Evolutionary conservation across 176 grass and related monocot genomes (phyloP), one percentile per base, ranked within the genome.

Genomic region (Pharus latifolius): DNA sequence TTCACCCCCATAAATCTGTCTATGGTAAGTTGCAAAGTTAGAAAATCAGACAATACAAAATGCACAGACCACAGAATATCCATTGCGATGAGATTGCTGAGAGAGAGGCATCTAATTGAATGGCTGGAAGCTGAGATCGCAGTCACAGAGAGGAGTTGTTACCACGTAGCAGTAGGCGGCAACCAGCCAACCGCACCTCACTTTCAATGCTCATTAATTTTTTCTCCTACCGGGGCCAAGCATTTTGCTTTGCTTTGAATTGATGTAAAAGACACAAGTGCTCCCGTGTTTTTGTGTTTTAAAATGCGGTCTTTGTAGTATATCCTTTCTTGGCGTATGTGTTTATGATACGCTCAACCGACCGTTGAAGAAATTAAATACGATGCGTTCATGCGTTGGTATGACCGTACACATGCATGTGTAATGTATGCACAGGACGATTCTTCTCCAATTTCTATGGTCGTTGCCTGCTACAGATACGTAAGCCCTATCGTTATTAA

Each of bases 191-290:
- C n/a, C 49, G 6, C 59, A 31, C 10, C 37, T 45, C 76, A 10
- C 65, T 54, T 50, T 81, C 30, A 81, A 81, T 74, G 69, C 73
- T 0, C 17, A 13, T 63, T 69, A 59, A 70, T 64, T 29, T 64
- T 0, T 27, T 6, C 60, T 55, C 77, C 73, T 49, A 14, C 65
- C 29, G 3, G n/a, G 54, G 38, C 68, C 33, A 10, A 40, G n/a
- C n/a, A n/a, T n/a, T n/a, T n/a, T 51, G 38, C 28, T 24, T 56
- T 70, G 27, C 23, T 53, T 9, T 18, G 59, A 8, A 41, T 32
- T 26, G n/a, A n/a, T n/a, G n/a, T n/a, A n/a, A n/a, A n/a, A n/a
- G n/a, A n/a, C n/a, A n/a, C n/a, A n/a, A n/a, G n/a, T n/a, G n/a
- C n/a, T n/a, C n/a, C n/a, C n/a, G n/a, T n/a, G n/a, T n/a, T n/a